Percentiles rank a stretch among this genome's conserved stretches.
These are phyloP conservation scores for Starmerella riodocensis DNA, from an alignment of 805 yeast species.

Conservation along the genomic window DNA sequence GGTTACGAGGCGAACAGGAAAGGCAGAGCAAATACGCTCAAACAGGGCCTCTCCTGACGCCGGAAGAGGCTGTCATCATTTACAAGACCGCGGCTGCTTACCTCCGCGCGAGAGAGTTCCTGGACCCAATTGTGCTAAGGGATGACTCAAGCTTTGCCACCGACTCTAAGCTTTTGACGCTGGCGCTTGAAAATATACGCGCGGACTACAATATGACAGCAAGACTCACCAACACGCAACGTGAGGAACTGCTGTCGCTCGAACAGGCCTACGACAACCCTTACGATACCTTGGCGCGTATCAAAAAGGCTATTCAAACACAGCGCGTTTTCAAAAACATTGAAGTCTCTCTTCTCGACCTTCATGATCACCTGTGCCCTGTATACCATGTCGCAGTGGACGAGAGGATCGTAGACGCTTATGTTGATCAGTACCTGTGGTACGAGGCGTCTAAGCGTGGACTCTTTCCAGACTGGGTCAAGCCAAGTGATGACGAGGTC, in stretches of 20 bases:
- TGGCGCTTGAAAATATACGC: conserved; percentile 80
- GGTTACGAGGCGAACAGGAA: conserved; percentile 87
- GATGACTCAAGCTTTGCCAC: conserved; percentile 75
- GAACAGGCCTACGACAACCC: conserved; percentile 97
- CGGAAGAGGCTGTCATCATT: conserved; percentile 77
- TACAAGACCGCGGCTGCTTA: conserved; percentile 82
- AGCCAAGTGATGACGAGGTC: conserved; percentile 86
- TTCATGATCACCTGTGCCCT: conserved; percentile 70
- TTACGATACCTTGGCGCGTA: conserved; percentile 74
- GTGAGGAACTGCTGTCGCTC: conserved; percentile 84
- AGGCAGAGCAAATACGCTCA: conserved; percentile 66
- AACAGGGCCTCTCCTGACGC: conserved; percentile 76
- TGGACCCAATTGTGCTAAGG: conserved; percentile 78
- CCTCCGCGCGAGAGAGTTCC: conserved; percentile 71
- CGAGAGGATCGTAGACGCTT: conserved; percentile 93
- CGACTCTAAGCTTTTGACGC: conserved; percentile 76
- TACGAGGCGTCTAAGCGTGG: conserved; percentile 81
- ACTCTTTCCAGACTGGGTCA: conserved; percentile 89
- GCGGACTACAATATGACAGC: conserved; percentile 60
- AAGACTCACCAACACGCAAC: conserved; percentile 67
- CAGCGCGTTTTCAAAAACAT: conserved; percentile 89
- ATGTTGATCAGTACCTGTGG: conserved; percentile 90
- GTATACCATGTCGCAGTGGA: conserved; percentile 80
- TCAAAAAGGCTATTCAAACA: conserved; percentile 68
- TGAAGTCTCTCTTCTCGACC: conserved; percentile 78